Percentiles rank a stretch among this genome's conserved stretches.
phyloP scores from a whole-genome alignment of 2,329 filamentous ascomycete genomes.

The Aspergillus ustus region DNA sequence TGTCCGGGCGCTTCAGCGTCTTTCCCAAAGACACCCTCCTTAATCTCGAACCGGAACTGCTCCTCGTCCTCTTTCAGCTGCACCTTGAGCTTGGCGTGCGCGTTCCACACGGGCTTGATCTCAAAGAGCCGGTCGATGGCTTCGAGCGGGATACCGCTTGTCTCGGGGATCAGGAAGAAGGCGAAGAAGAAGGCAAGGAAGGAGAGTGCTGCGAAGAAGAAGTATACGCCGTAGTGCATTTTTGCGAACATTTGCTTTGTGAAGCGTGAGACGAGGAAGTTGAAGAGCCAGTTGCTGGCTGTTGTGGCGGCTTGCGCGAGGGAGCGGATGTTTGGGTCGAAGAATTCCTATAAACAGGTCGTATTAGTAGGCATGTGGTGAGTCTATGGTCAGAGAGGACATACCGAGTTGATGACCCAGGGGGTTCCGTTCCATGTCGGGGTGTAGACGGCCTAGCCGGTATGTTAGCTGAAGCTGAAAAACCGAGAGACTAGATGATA shows the following conservation, averaged over 20 bases:
- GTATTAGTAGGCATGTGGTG: not conserved
- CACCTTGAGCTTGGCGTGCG: constrained; percentile 38
- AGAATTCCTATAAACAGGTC: constrained; percentile 60
- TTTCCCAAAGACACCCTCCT: constrained; percentile 29
- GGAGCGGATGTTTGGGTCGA: constrained; percentile 69
- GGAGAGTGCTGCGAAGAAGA: constrained; percentile 71
- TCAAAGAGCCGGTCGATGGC: constrained; percentile 67
- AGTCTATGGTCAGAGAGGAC: not conserved
- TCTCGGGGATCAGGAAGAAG: constrained; percentile 68
- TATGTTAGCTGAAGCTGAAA: not conserved
- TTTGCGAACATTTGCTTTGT: constrained; percentile 47
- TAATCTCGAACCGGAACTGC: constrained; percentile 38
- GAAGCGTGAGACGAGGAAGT: constrained; percentile 42
- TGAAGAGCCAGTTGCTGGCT: constrained; percentile 42
- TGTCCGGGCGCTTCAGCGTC: constrained; percentile 14
- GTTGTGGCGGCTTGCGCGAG: constrained; percentile 72
- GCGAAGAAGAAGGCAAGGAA: constrained; percentile 62
- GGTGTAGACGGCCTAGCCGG: constrained; percentile 64
- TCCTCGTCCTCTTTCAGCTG: constrained; percentile 42
- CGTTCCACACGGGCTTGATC: constrained; percentile 41
- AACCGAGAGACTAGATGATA: not conserved
- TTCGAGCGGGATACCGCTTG: constrained; percentile 63
- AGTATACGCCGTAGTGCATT: constrained; percentile 66
- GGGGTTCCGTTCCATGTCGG: constrained; percentile 74
- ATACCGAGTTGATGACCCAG: constrained; percentile 70